Percentiles rank a stretch among this genome's conserved stretches.
Evolutionary conservation across 129 eudicot species (phyloP).

Genomic region (Pseudognaphalium luteoalbum): DNA sequence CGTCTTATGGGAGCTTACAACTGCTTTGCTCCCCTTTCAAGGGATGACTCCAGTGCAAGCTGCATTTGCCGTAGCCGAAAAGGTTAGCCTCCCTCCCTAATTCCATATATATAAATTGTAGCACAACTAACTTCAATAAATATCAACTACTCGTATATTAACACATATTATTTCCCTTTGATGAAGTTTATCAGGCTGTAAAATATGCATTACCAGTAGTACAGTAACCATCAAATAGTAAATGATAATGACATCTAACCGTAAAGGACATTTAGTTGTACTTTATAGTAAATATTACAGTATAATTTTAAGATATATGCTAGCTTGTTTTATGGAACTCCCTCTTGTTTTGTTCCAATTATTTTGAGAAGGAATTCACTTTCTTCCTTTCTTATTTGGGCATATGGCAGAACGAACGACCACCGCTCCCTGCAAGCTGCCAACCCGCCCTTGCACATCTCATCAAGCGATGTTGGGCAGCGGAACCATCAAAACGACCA

Average conservation of each 20-base stretch:
- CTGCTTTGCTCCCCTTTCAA: constrained; percentile 95
- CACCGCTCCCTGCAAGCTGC: constrained; percentile 94
- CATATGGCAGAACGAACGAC: constrained; percentile 68
- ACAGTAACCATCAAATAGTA: not conserved
- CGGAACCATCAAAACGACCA: constrained; percentile 86
- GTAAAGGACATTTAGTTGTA: too few relatives aligned
- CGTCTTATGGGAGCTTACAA: constrained; percentile 95
- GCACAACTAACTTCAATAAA: too few relatives aligned
- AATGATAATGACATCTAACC: not conserved
- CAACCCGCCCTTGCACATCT: constrained; percentile 95
- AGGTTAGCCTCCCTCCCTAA: constrained; percentile 42
- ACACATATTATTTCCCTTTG: not conserved
- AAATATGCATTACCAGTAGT: too few relatives aligned
- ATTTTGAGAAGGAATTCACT: not conserved
- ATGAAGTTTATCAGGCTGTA: not conserved
- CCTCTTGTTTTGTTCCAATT: not conserved
- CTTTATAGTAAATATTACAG: not conserved
- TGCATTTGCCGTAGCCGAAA: constrained; percentile 95
- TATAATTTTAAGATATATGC: not conserved
- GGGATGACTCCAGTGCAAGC: constrained; percentile 99
- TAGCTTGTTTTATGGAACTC: not conserved
- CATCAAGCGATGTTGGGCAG: constrained; percentile 88
- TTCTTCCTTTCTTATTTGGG: not conserved
- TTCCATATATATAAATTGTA: too few relatives aligned
- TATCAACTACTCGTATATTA: not conserved